Evolutionary conservation across 2,329 filamentous ascomycete species (phyloP).

Genomic region (Monosporascus sp.): DNA sequence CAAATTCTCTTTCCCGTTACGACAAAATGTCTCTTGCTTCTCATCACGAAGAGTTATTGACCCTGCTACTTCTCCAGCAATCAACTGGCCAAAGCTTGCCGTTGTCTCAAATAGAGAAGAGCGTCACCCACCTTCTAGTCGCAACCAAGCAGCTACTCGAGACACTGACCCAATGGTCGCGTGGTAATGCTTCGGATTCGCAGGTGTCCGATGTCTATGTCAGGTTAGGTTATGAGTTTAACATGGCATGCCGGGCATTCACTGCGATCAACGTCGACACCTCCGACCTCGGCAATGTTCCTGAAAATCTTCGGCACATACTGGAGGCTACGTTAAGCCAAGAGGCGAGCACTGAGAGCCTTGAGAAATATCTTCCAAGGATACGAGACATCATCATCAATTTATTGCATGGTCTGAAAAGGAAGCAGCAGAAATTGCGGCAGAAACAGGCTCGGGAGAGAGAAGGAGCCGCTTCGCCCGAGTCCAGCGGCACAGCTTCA

Average conservation of each 20-base stretch:
- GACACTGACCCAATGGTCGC: slow-evolving; percentile 96
- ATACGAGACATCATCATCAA: slow-evolving; percentile 99
- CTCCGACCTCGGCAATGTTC: slow-evolving; percentile 87
- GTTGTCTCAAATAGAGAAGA: slow-evolving; percentile 97
- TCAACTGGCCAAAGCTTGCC: slow-evolving; percentile 63
- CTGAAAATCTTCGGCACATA: slow-evolving; percentile 82
- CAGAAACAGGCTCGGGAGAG: slow-evolving; percentile 56
- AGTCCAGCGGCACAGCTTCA: slow-evolving; percentile 32
- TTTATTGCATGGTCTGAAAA: slow-evolving; percentile 88
- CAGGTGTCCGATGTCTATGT: slow-evolving; percentile 99
- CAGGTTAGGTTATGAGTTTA: slow-evolving; percentile 95
- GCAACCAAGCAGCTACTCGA: slow-evolving; percentile 97
- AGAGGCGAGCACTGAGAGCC: slow-evolving; percentile 86
- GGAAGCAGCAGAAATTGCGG: slow-evolving; percentile 86
- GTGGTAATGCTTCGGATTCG: slow-evolving; percentile 82
- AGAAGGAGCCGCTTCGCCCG: slow-evolving; percentile 35
- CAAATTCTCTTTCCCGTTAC: background rate
- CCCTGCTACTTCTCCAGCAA: slow-evolving; percentile 16
- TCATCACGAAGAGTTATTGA: slow-evolving; percentile 9
- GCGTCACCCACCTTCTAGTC: slow-evolving; percentile 93
- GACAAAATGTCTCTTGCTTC: background rate
- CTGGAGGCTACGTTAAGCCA: slow-evolving; percentile 95
- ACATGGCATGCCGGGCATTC: slow-evolving; percentile 95
- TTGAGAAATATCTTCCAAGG: slow-evolving; percentile 87
- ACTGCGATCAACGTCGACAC: slow-evolving; percentile 96